Percentiles rank a stretch among this genome's conserved stretches.
Conservation (phyloP, 2,329 filamentous ascomycete genomes). For the Alternaria triticina region DNA sequence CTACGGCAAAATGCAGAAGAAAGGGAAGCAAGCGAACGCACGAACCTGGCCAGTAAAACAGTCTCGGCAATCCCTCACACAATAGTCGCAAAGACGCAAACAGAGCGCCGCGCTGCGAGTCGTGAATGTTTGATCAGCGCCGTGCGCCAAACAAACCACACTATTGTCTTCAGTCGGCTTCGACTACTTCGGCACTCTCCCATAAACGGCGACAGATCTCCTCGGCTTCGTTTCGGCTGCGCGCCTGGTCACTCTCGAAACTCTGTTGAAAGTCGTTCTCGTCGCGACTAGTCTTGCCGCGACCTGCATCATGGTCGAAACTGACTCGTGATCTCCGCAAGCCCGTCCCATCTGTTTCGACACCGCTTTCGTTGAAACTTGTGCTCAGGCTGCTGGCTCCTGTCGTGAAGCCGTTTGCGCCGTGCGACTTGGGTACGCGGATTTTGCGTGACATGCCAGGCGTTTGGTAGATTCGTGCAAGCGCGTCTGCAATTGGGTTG, state of each 20-base stretch:
- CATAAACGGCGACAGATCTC: constrained; percentile 51
- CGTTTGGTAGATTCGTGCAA: constrained; percentile 61
- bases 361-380: constrained; percentile 36
- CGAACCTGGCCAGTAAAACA: constrained; percentile 6
- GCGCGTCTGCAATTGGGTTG: constrained; percentile 70
- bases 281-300: constrained; percentile 22
- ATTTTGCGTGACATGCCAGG: constrained; percentile 52
- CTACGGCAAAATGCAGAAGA: neutral
- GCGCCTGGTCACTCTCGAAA: constrained; percentile 36
- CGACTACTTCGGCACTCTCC: constrained; percentile 47
- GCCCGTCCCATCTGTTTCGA: constrained; percentile 36
- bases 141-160: neutral
- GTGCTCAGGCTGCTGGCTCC: constrained; percentile 39
- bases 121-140: constrained; percentile 8
- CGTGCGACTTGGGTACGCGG: constrained; percentile 24
- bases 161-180: constrained; percentile 39
- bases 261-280: constrained; percentile 34
- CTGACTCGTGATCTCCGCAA: constrained; percentile 38
- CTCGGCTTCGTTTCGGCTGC: constrained; percentile 43
- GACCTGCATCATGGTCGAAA: constrained; percentile 29
- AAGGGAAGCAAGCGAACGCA: constrained; percentile 6
- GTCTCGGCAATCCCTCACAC: constrained; percentile 1
- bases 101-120: neutral
- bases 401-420: constrained; percentile 36
- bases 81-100: constrained; percentile 7